A percentile compares a stretch with the other conserved stretches of the same genome.
phyloP scores from a whole-genome alignment of 306 rosid genomes.

The Casuarina glauca region DNA sequence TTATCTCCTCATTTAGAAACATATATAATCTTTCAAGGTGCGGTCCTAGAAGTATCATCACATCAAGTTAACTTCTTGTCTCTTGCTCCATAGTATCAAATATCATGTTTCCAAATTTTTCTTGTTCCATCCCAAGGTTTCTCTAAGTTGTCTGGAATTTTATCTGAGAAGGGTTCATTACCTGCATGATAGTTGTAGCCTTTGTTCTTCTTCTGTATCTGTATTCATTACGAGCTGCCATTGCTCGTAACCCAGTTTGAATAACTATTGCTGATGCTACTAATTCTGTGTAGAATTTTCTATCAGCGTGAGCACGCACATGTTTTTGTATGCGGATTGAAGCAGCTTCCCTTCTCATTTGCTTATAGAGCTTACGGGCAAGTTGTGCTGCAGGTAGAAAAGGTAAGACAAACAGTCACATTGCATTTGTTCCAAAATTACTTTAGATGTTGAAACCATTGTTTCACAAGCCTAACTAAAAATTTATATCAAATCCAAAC shows the following conservation, averaged over 20 bases:
- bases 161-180: slow-evolving; percentile 31
- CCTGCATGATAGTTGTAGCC: slow-evolving; percentile 76
- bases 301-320: slow-evolving; percentile 53
- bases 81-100: not conserved
- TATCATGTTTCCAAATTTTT: not conserved
- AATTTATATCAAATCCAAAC: not conserved
- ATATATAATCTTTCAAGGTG: not conserved
- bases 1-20: not conserved
- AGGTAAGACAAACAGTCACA: slow-evolving; percentile 4
- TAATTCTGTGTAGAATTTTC: slow-evolving; percentile 52
- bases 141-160: not conserved
- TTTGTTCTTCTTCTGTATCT: slow-evolving; percentile 68
- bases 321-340: slow-evolving; percentile 75
- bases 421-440: not conserved
- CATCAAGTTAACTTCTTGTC: not conserved
- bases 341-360: slow-evolving; percentile 80
- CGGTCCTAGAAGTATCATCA: not conserved
- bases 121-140: not conserved
- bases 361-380: slow-evolving; percentile 59
- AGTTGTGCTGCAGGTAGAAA: slow-evolving; percentile 53
- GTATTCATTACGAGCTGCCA: slow-evolving; percentile 73
- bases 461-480: not conserved
- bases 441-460: not conserved
- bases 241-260: slow-evolving; percentile 80
- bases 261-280: slow-evolving; percentile 61